Base-by-base conservation (phyloP, 192 early-diverging fungal genomes). In the Glomus cerebriforme region DNA sequence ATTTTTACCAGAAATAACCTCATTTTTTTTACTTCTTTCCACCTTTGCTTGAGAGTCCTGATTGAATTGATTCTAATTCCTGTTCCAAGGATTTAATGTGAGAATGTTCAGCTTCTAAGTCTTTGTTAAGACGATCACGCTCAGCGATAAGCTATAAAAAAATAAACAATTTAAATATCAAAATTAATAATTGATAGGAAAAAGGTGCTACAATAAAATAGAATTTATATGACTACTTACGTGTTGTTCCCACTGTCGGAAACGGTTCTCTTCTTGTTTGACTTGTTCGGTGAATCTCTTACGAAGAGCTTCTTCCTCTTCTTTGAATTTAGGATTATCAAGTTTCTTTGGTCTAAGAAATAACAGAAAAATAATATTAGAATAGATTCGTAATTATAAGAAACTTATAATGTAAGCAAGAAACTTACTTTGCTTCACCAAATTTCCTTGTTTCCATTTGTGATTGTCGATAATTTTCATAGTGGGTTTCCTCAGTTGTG, bases 231-330 rank as follows among this genome's bases (percentile, higher is more conserved):
- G 7, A n/a, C 84, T 82, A 84, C 81, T 79, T 76, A 84, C 82
- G 78, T 90, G 87, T 83, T 99, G 95, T 85, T 99, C 98, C 98
- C 98, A 99, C 81, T 97, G 93, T 79, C 97, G 92, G 92, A 99
- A 99, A 72, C 97, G 85, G 87, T 94, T 96, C 88, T 99, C 98
- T 85, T 99, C 97, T 79, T 92, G 83, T 74, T 96, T 92, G 71
- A 99, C 98, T 83, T 99, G 97, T 83, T 99, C 97, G 24, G 97
- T 98, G 85, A 99, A 99, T 75, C 95, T 90, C 83, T 95, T 94
- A 79, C 97, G 91, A 81, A 99, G 91, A 45, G 90, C 88, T 80
- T 98, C 98, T 86, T 99, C 98, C 84, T 99, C 96, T 70, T 98
- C 95, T 87, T 97, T 97, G 95, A 98, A 98, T 88, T 96, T 96